These are phyloP conservation scores for Limnanthes douglasii DNA, from an alignment of 345 rosid genomes.

Conservation along the genomic window DNA sequence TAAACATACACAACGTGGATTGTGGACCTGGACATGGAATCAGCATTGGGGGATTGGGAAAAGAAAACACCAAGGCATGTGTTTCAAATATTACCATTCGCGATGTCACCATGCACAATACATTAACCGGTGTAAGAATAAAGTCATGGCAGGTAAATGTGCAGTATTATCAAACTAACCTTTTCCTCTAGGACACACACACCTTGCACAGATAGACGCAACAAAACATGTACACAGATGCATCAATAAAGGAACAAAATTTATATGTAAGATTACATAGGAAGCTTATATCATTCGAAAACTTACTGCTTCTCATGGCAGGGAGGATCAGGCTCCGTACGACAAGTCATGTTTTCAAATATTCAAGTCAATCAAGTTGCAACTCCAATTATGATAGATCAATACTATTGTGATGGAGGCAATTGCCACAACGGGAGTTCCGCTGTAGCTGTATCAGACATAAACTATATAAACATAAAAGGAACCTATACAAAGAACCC, in stretches of 20 bases:
- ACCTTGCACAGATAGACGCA: not conserved
- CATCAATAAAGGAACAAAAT: not conserved
- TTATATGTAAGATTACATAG: not conserved
- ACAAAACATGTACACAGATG: not conserved
- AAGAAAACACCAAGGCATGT: slow-evolving; percentile 50
- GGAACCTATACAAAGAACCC: slow-evolving; percentile 69
- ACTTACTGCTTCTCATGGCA: slow-evolving; percentile 9
- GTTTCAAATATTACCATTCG: slow-evolving; percentile 74
- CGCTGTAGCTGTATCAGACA: slow-evolving; percentile 58
- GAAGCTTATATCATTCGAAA: slow-evolving; percentile 2
- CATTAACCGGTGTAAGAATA: slow-evolving; percentile 63
- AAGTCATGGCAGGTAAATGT: slow-evolving; percentile 85
- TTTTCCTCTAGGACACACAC: not conserved
- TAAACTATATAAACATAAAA: slow-evolving; percentile 48
- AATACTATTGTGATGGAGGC: slow-evolving; percentile 56
- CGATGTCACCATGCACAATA: slow-evolving; percentile 38
- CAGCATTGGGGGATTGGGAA: slow-evolving; percentile 90
- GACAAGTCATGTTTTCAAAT: slow-evolving; percentile 73
- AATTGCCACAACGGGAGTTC: slow-evolving; percentile 52
- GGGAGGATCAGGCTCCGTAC: slow-evolving; percentile 89
- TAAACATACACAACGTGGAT: slow-evolving; percentile 46
- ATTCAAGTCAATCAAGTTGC: slow-evolving; percentile 60
- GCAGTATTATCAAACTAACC: not conserved
- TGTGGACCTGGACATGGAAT: slow-evolving; percentile 96
- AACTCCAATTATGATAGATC: slow-evolving; percentile 73